These are phyloP conservation scores for Penicillium concentricum DNA, from an alignment of 2,329 filamentous ascomycete genomes.

Conservation along the genomic window DNA sequence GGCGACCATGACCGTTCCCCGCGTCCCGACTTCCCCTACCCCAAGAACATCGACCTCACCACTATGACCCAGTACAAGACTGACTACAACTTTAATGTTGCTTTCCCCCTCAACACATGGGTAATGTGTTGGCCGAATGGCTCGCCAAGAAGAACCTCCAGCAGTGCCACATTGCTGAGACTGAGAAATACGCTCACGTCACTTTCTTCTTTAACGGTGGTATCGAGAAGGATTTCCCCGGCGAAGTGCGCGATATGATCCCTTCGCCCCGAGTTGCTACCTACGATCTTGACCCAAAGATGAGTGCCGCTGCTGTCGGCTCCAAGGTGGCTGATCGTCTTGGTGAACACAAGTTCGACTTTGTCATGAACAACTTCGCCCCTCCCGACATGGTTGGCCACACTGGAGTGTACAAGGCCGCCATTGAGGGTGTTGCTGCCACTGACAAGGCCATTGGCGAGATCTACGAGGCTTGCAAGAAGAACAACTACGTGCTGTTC, in stretches of 20 bases:
- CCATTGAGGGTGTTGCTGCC: conserved; percentile 76
- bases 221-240: conserved; percentile 91
- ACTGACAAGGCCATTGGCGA: conserved; percentile 93
- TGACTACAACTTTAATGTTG: conserved; percentile 87
- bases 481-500: conserved; percentile 89
- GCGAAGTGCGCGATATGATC: conserved; percentile 90
- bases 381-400: conserved; percentile 99
- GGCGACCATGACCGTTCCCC: conserved; percentile 91
- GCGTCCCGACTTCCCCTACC: conserved; percentile 86
- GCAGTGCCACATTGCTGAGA: conserved; percentile 97
- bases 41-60: conserved; percentile 79
- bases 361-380: conserved; percentile 99
- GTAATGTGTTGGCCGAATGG: conserved; percentile 97
- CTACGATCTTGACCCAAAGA: conserved; percentile 91
- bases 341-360: conserved; percentile 80
- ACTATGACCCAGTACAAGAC: conserved; percentile 99
- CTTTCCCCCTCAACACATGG: conserved; percentile 94
- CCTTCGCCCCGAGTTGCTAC: conserved; percentile 93
- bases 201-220: conserved; percentile 99
- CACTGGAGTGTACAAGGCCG: conserved; percentile 95
- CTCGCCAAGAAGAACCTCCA: conserved; percentile 82
- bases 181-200: conserved; percentile 98
- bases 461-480: conserved; percentile 91
- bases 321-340: conserved; percentile 88
- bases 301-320: conserved; percentile 89